Percentiles rank a stretch among this genome's conserved stretches.
Evolutionary conservation across 208 protist genomes (phyloP).

Genomic region (Acanthamoeba lenticulata): DNA sequence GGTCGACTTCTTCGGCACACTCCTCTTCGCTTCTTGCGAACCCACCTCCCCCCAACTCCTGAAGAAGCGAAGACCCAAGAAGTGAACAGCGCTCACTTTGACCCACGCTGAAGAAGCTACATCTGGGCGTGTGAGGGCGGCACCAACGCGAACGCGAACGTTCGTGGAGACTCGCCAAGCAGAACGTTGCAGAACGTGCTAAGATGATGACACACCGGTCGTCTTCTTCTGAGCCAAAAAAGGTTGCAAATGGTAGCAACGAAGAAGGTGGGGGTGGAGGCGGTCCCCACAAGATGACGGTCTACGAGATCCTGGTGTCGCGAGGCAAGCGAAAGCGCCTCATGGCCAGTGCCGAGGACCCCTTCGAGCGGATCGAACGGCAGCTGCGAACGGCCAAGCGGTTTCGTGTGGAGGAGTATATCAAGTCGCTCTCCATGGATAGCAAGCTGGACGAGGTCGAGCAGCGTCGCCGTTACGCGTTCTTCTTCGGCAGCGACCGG

Average conservation of each 20-base stretch:
- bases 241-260: too few relatives aligned
- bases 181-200: too few relatives aligned
- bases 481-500: background rate
- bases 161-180: too few relatives aligned
- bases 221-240: too few relatives aligned
- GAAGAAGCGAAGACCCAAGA: background rate
- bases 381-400: constrained; percentile 29
- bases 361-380: background rate
- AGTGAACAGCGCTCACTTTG: too few relatives aligned
- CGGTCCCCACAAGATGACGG: background rate
- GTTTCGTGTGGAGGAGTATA: constrained; percentile 53
- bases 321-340: constrained; percentile 16
- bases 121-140: background rate
- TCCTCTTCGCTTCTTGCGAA: too few relatives aligned
- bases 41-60: background rate
- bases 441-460: background rate
- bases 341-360: constrained; percentile 23
- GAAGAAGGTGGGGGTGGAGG: background rate
- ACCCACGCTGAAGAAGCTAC: background rate
- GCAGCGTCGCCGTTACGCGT: background rate
- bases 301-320: constrained; percentile 22
- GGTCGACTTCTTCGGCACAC: too few relatives aligned
- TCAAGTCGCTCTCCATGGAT: background rate
- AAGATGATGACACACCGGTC: too few relatives aligned
- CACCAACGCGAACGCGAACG: background rate